Percentiles rank a stretch among this genome's conserved stretches.
Evolutionary conservation across 2,329 filamentous ascomycete genomes (phyloP).

Genomic region (Botryotinia globosa): DNA sequence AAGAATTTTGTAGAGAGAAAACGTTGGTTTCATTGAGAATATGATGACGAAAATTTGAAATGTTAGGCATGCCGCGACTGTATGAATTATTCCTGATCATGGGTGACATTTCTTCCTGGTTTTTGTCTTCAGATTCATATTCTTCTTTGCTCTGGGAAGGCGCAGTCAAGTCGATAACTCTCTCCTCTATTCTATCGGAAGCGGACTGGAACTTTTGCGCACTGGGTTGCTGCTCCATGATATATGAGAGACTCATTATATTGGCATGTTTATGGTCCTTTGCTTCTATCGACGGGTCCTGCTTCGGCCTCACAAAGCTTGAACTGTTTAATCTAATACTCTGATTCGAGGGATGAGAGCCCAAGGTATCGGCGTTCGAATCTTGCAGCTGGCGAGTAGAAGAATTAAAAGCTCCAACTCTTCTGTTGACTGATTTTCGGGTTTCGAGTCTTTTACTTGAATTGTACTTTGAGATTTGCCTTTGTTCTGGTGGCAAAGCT

Average conservation of each 20-base stretch:
- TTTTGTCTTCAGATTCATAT: neutral
- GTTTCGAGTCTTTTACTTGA: neutral
- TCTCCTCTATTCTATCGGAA: neutral
- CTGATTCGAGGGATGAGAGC: neutral
- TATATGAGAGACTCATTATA: constrained; percentile 1
- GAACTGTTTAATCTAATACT: no score
- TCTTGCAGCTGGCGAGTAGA: no score
- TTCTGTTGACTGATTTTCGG: neutral
- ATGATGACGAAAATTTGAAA: neutral
- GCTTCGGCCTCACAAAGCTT: neutral
- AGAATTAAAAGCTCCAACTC: neutral
- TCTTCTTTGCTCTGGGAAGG: neutral
- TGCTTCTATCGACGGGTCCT: neutral
- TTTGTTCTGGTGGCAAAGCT: neutral
- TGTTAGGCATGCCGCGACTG: neutral
- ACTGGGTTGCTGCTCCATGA: neutral
- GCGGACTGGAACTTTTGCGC: no score
- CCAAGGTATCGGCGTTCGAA: neutral
- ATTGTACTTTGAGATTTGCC: neutral
- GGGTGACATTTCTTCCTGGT: neutral
- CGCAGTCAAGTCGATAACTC: neutral
- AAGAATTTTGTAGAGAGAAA: neutral
- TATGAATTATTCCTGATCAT: neutral
- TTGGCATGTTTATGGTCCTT: neutral
- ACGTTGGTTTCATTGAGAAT: neutral